Evolutionary conservation across 257 asterid species (phyloP).

Genomic region (Rubia yunnanensis): DNA sequence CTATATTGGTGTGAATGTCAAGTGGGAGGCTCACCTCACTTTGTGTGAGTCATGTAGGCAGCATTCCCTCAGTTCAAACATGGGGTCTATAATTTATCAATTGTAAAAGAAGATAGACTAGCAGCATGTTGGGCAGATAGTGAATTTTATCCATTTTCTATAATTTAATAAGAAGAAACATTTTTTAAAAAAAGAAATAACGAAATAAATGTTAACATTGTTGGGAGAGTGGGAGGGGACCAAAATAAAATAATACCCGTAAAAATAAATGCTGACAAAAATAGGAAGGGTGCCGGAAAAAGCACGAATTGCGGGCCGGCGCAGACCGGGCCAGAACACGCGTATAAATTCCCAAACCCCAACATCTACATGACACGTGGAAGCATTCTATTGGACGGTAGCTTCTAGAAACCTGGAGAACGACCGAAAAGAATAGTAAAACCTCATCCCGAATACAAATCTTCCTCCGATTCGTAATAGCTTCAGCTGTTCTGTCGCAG

Average conservation of each 20-base stretch:
- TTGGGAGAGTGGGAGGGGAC: not conserved
- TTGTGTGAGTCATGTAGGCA: no score
- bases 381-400: not conserved
- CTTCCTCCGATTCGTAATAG: not conserved
- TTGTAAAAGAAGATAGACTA: no score
- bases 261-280: not conserved
- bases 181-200: no score
- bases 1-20: no score
- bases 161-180: no score
- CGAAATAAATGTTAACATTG: no score
- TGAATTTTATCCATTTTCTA: no score
- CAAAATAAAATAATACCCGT: not conserved
- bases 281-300: not conserved
- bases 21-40: no score
- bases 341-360: not conserved
- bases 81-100: no score
- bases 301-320: not conserved
- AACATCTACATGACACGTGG: constrained; percentile 13
- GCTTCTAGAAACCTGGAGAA: constrained; percentile 16
- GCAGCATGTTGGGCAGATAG: no score
- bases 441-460: not conserved
- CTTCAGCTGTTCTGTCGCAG: not conserved
- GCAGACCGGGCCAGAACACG: constrained; percentile 3
- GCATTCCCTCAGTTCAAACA: no score
- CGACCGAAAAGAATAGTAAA: constrained; percentile 8